A percentile compares a stretch with the other conserved stretches of the same genome.
Conservation (phyloP, 208 protist genomes). For the Borovskyia barvae region DNA sequence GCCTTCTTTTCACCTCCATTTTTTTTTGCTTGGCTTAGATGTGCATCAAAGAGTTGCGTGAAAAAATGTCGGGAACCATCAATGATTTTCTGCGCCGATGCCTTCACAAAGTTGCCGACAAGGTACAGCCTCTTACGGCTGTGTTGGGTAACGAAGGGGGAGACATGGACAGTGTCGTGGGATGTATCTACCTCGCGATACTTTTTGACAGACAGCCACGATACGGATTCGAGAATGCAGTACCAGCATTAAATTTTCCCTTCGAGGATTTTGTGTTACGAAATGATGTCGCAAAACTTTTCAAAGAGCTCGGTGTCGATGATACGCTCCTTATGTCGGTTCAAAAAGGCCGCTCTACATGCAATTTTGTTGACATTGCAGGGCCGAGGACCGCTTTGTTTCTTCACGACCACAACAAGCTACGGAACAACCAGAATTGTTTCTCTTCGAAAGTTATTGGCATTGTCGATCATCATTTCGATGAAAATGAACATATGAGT, state of each 20-base stretch:
- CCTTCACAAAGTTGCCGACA: slow-evolving; percentile 11
- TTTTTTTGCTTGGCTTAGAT: too few species aligned
- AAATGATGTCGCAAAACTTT: slow-evolving; percentile 62
- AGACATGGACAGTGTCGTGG: slow-evolving; percentile 88
- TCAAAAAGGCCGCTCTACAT: slow-evolving; percentile 12
- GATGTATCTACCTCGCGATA: slow-evolving; percentile 78
- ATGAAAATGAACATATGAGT: slow-evolving; percentile 62
- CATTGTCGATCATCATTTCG: slow-evolving; percentile 84
- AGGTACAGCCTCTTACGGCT: slow-evolving; percentile 30
- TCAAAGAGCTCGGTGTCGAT: slow-evolving; percentile 46
- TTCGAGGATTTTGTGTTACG: slow-evolving; percentile 70
- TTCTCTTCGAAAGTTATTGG: slow-evolving; percentile 45
- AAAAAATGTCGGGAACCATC: slow-evolving; percentile 46
- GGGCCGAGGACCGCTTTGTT: slow-evolving; percentile 33
- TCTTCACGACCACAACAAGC: slow-evolving; percentile 87
- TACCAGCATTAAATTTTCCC: slow-evolving; percentile 81
- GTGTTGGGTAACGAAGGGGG: slow-evolving; percentile 86
- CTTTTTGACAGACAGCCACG: slow-evolving; percentile 36
- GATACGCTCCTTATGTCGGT: slow-evolving; percentile 39
- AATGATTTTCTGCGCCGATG: slow-evolving; percentile 66
- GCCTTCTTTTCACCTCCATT: too few species aligned
- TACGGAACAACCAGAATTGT: slow-evolving; percentile 36
- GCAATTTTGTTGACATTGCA: slow-evolving; percentile 37
- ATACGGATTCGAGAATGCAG: slow-evolving; percentile 33
- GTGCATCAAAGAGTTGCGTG: too few species aligned